Evolutionary conservation across 768 basidiomycete species (phyloP).

Genomic region (Kwoniella heveanensis): DNA sequence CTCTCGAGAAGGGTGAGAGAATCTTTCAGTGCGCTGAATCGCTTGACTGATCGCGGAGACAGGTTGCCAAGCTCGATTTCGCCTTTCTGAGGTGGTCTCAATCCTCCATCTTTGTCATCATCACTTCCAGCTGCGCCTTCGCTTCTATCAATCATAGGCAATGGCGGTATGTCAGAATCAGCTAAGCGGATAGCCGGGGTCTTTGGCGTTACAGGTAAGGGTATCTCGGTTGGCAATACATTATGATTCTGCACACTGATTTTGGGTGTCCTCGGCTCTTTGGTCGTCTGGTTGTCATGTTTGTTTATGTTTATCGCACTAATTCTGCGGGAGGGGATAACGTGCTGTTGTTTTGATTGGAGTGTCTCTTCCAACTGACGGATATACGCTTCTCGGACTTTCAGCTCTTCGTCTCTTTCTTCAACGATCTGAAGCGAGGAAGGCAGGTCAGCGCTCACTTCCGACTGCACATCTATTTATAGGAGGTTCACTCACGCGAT

Average conservation of each 20-base stretch:
- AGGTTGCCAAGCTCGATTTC: conserved; percentile 12
- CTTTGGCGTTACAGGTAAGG: conserved; percentile 17
- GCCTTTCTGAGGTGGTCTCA: conserved; percentile 7
- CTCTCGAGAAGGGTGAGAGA: conserved; percentile 23
- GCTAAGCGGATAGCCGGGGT: conserved; percentile 1
- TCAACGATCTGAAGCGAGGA: conserved; percentile 28
- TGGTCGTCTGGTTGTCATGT: background rate
- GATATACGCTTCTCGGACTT: conserved; percentile 90
- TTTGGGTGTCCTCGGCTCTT: conserved; percentile 2
- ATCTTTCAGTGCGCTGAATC: conserved; percentile 18
- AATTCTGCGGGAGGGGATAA: conserved; percentile 48
- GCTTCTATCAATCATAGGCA: background rate
- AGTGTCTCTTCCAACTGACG: conserved; percentile 66
- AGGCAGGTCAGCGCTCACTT: background rate
- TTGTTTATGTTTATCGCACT: conserved; percentile 24
- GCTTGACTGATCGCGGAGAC: conserved; percentile 25
- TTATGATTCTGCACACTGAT: conserved; percentile 9
- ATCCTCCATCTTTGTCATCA: background rate
- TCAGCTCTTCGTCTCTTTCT: conserved; percentile 69
- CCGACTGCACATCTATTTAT: background rate
- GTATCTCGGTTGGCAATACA: conserved; percentile 17
- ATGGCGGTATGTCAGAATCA: background rate
- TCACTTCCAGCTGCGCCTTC: background rate
- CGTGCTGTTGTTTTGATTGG: conserved; percentile 51
- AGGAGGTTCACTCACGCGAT: conserved; percentile 61